phyloP scores from a whole-genome alignment of 768 basidiomycete species.

The Hericium coralloides region DNA sequence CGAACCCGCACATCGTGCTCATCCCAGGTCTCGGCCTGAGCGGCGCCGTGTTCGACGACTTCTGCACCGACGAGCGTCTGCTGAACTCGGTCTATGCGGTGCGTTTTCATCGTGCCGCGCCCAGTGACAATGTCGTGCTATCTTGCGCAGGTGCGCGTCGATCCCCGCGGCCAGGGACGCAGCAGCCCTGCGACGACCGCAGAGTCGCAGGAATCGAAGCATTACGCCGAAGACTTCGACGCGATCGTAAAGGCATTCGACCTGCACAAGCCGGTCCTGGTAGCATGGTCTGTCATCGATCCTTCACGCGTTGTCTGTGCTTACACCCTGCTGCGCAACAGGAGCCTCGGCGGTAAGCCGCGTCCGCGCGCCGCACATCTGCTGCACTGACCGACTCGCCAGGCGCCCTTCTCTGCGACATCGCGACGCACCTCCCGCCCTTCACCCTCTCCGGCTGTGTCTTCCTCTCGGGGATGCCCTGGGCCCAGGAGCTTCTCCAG shows the following conservation, averaged over 20 bases:
- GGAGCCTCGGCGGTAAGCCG: background rate
- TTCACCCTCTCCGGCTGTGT: background rate
- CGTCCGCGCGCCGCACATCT: background rate
- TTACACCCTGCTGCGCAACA: background rate
- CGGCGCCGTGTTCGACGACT: slow-evolving; percentile 1
- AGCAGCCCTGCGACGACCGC: background rate
- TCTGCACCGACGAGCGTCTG: background rate
- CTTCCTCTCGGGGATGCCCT: background rate
- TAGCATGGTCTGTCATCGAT: background rate
- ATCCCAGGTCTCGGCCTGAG: slow-evolving; percentile 6
- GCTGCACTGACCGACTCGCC: background rate
- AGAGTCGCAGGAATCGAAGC: background rate
- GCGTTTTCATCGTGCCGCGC: background rate
- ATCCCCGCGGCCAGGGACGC: background rate
- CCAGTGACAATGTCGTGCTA: background rate
- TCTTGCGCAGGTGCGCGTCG: background rate
- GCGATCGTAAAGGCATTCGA: background rate
- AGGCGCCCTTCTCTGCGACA: background rate
- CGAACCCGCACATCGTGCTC: slow-evolving; percentile 6
- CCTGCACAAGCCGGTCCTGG: background rate
- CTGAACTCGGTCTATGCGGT: background rate
- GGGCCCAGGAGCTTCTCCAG: background rate
- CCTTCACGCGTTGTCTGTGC: background rate
- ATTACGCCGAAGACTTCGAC: background rate
- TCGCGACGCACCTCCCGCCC: background rate